Percentiles rank a stretch among this genome's conserved stretches.
Evolutionary conservation across 345 rosid genomes (phyloP).

Genomic region (Moricandia moricandioides): DNA sequence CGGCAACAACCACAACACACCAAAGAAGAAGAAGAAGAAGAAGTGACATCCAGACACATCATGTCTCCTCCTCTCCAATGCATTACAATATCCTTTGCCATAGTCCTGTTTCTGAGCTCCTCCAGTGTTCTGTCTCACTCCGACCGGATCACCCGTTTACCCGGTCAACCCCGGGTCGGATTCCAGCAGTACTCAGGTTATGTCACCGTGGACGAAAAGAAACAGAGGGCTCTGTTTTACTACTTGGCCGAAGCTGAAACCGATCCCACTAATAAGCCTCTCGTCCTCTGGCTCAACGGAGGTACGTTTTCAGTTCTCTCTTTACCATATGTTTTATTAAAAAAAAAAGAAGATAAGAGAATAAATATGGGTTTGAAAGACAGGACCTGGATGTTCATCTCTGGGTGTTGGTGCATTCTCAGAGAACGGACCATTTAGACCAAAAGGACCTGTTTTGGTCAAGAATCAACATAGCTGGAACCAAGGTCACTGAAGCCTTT

Average conservation of each 20-base stretch:
- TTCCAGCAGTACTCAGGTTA: conserved; percentile 87
- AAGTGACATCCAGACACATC: conserved; percentile 19
- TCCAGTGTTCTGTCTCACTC: conserved; percentile 2
- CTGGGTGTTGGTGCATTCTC: conserved; percentile 96
- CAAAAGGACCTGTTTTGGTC: conserved; percentile 66
- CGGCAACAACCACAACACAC: conserved; percentile 22
- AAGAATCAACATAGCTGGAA: conserved; percentile 93
- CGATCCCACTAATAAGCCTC: conserved; percentile 75
- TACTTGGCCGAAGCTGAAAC: conserved; percentile 89
- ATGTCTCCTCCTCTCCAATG: conserved; percentile 29
- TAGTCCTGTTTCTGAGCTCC: conserved; percentile 25
- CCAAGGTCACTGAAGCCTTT: conserved; percentile 42
- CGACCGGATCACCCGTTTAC: conserved; percentile 57
- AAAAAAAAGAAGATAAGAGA: neutral
- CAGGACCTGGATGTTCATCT: conserved; percentile 94
- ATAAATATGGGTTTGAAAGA: neutral
- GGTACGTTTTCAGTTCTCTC: conserved; percentile 40
- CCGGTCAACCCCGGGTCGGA: conserved; percentile 81
- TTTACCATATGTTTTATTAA: too few species aligned
- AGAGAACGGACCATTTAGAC: conserved; percentile 97
- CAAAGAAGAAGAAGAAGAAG: neutral
- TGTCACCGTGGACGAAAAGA: conserved; percentile 67
- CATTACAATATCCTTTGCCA: conserved; percentile 43
- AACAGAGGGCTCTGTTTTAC: conserved; percentile 82
- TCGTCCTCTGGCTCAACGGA: conserved; percentile 98